Base-by-base conservation (phyloP, 305 asterid genomes). In the Rubia balearica region DNA sequence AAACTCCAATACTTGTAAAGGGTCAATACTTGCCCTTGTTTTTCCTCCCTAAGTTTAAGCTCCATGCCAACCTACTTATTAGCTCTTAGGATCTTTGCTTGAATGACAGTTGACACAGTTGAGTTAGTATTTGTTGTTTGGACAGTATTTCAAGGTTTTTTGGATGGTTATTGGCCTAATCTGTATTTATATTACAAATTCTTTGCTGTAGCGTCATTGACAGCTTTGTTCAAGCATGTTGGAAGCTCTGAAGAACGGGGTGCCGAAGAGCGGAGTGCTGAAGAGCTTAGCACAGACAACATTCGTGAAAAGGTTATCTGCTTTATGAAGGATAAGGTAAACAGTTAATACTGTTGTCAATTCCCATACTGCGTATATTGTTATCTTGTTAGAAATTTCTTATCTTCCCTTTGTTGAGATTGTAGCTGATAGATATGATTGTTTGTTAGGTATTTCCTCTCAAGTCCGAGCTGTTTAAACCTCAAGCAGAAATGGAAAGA, bases 401-500 rank as follows among this genome's bases (percentile, higher is more conserved):
- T 21, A 19, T 19, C 16, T 53, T 73, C 40, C 27, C 49, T 17
- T 27, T 33, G n/a, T 69, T 61, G 55, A 43, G 60, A 62, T 41
- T 72, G 71, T 42, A 74, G 55, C 46, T 48, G 40, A 67, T 68
- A 67, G 6, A 38, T 56, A 13, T 64, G 62, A 46, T 63, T 76
- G 56, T 42, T 49, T 74, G 76, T 66, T 83, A 93, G 97, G 98
- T 90, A 74, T 93, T 93, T 71, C 90, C 96, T 80, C 83, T 91
- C 71, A 93, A 89, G 78, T 83, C 78, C 33, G 97, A 93, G 85
- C 74, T 93, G 76, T 83, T 93, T 79, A 88, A 79, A 70, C 98
- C 98, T 10, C 86, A 82, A 77, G 98, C 86, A 73, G 86, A 85
- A 79, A 87, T 89, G 94, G 97, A 93, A 85, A 88, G 96, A 73